Evolutionary conservation across 805 yeast genomes (phyloP).

Genomic region (Metschnikowia hibisci): DNA sequence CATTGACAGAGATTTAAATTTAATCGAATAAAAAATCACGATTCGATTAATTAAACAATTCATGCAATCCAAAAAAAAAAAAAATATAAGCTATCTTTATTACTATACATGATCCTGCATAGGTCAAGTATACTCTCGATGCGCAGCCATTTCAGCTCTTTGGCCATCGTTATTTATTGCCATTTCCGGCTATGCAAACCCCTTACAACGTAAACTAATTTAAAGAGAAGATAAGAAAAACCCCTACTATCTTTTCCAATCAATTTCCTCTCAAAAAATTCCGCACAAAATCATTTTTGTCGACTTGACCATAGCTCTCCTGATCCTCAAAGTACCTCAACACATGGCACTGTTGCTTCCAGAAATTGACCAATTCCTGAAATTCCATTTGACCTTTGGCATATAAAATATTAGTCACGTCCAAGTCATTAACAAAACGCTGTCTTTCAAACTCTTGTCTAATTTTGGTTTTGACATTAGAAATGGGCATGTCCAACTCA

Average conservation of each 20-base stretch:
- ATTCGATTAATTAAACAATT: no score
- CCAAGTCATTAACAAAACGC: conserved; percentile 65
- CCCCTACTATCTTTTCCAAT: background rate
- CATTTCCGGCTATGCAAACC: background rate
- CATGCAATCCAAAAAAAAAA: no score
- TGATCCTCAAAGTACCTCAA: conserved; percentile 75
- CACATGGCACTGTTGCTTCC: conserved; percentile 87
- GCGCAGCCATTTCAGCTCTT: no score
- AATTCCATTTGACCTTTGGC: conserved; percentile 89
- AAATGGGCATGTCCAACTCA: conserved; percentile 72
- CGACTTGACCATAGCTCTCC: conserved; percentile 50
- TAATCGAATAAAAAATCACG: no score
- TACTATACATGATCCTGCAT: no score
- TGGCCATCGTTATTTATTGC: background rate
- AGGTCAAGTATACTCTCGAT: no score
- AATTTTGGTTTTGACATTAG: conserved; percentile 74
- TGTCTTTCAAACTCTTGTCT: conserved; percentile 89
- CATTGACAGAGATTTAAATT: no score
- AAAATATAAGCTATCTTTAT: no score
- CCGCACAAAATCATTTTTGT: conserved; percentile 61
- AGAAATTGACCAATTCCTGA: conserved; percentile 81
- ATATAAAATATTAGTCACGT: conserved; percentile 62
- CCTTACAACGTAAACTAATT: background rate
- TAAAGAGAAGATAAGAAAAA: background rate
- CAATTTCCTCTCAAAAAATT: conserved; percentile 65